Percentiles rank a stretch among this genome's conserved stretches.
phyloP scores from a whole-genome alignment of 345 rosid genomes.

The Aegle marmelos region DNA sequence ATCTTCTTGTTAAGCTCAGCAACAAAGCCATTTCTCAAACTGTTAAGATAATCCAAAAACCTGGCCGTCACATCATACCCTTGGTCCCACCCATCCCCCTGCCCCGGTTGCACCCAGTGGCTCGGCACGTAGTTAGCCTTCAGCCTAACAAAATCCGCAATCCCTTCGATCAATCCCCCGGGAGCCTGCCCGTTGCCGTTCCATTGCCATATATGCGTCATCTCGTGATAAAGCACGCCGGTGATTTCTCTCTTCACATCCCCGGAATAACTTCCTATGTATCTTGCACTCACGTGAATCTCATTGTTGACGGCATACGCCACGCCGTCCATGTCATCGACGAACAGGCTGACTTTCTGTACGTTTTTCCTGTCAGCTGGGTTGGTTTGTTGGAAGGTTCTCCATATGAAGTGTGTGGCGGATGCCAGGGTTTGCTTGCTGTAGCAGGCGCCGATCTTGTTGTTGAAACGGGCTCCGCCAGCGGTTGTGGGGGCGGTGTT shows the following conservation, averaged over 20 bases:
- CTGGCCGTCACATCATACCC: slow-evolving; percentile 62
- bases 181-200: slow-evolving; percentile 56
- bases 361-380: slow-evolving; percentile 24
- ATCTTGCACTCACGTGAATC: slow-evolving; percentile 36
- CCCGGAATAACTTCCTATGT: slow-evolving; percentile 18
- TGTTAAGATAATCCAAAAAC: slow-evolving; percentile 60
- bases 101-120: slow-evolving; percentile 59
- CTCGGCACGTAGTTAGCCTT: slow-evolving; percentile 19
- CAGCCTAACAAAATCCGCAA: slow-evolving; percentile 23
- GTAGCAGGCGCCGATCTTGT: slow-evolving; percentile 29
- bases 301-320: slow-evolving; percentile 26
- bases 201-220: slow-evolving; percentile 80
- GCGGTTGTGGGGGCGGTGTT: slow-evolving; percentile 29
- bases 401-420: slow-evolving; percentile 40
- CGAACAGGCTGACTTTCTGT: slow-evolving; percentile 23
- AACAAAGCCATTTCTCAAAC: slow-evolving; percentile 51
- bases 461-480: slow-evolving; percentile 35
- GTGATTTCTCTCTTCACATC: slow-evolving; percentile 44
- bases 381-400: slow-evolving; percentile 29
- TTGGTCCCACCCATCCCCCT: slow-evolving; percentile 63
- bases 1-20: slow-evolving; percentile 65
- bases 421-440: slow-evolving; percentile 23
- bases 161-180: slow-evolving; percentile 15
- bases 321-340: slow-evolving; percentile 28
- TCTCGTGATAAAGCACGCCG: slow-evolving; percentile 70